Evolutionary conservation across 768 basidiomycete species (phyloP).

Genomic region (Coprinopsis sp.): DNA sequence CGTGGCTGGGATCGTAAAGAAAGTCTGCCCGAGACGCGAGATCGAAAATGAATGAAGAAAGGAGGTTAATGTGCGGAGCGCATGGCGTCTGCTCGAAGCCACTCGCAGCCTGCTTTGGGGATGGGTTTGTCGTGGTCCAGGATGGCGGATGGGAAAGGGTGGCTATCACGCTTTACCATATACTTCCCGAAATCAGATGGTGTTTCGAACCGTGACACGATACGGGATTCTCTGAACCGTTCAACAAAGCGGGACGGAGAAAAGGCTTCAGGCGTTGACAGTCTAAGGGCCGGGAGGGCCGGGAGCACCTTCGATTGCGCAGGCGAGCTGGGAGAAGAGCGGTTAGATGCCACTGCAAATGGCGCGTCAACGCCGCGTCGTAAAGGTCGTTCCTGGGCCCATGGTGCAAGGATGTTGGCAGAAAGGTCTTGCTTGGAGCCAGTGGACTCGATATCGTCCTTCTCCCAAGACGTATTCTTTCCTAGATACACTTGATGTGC

Average conservation of each 20-base stretch:
- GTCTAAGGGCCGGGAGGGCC: constrained; percentile 24
- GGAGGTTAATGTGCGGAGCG: too few relatives aligned
- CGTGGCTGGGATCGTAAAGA: neutral
- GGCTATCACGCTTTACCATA: constrained; percentile 8
- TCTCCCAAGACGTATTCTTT: constrained; percentile 5
- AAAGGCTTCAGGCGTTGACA: constrained; percentile 10
- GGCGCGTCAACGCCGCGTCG: constrained; percentile 58
- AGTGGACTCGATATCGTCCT: constrained; percentile 27
- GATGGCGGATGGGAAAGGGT: constrained; percentile 37
- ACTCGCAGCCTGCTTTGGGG: constrained; percentile 48
- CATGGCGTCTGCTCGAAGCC: constrained; percentile 44
- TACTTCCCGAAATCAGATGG: constrained; percentile 19
- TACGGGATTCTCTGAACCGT: constrained; percentile 31
- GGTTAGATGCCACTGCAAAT: constrained; percentile 32
- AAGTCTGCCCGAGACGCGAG: too few relatives aligned
- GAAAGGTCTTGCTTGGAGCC: constrained; percentile 15
- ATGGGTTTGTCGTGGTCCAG: constrained; percentile 53
- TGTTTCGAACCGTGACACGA: constrained; percentile 26
- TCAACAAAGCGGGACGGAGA: constrained; percentile 39
- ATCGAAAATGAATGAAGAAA: too few relatives aligned
- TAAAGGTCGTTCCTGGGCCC: constrained; percentile 40
- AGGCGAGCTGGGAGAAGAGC: constrained; percentile 15
- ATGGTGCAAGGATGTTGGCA: constrained; percentile 33
- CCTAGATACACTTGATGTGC: neutral
- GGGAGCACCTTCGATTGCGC: constrained; percentile 17